These are phyloP conservation scores for Aspergillus melleus DNA, from an alignment of 2,329 filamentous ascomycete genomes.

Conservation along the genomic window DNA sequence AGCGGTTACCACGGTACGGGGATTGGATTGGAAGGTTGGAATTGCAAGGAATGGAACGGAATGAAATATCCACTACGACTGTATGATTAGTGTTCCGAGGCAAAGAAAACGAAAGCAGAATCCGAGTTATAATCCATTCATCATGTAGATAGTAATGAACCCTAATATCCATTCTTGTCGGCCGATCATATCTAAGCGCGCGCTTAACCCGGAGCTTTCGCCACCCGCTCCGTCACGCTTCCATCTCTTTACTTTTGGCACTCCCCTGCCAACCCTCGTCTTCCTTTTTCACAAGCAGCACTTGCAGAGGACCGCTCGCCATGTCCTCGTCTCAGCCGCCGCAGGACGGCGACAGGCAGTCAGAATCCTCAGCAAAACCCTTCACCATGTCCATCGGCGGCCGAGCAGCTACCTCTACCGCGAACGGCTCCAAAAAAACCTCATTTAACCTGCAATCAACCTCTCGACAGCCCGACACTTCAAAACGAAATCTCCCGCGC, in stretches of 20 bases:
- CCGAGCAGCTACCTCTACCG: constrained; percentile 20
- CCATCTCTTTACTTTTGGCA: not conserved
- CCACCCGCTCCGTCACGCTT: constrained; percentile 11
- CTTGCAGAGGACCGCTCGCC: not conserved
- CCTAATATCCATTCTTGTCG: not conserved
- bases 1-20: constrained; percentile 14
- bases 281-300: not conserved
- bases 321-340: constrained; percentile 19
- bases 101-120: not conserved
- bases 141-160: not conserved
- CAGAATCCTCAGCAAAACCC: constrained; percentile 28
- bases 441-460: constrained; percentile 34
- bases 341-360: constrained; percentile 10
- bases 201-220: constrained; percentile 14
- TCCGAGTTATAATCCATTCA: not conserved
- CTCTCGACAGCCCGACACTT: constrained; percentile 15
- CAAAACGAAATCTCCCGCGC: constrained; percentile 26
- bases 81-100: constrained; percentile 26
- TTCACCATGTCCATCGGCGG: constrained; percentile 42
- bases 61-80: constrained; percentile 29
- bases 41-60: constrained; percentile 27
- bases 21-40: constrained; percentile 18
- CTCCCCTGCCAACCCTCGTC: not conserved
- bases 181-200: constrained; percentile 17
- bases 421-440: constrained; percentile 35